These are phyloP conservation scores for Botrytis tulipae DNA, from an alignment of 2,329 filamentous ascomycete genomes.

Conservation along the genomic window DNA sequence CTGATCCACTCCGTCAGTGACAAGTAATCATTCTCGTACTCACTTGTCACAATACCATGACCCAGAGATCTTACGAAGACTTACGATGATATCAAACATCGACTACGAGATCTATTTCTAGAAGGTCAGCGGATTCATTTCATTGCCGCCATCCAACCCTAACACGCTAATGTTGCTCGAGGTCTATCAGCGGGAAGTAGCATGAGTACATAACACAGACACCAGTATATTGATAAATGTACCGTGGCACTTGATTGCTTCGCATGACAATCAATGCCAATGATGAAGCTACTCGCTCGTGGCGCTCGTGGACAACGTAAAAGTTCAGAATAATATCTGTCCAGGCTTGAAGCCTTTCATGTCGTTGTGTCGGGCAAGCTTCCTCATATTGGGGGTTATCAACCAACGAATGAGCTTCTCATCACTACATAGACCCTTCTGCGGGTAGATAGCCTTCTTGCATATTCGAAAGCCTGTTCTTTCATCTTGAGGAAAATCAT, in stretches of 20 bases:
- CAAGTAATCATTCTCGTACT: constrained; percentile 20
- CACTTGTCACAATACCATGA: constrained; percentile 2
- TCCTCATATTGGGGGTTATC: background rate
- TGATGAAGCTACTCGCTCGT: constrained; percentile 18
- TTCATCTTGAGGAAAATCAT: constrained; percentile 16
- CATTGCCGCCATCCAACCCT: constrained; percentile 20
- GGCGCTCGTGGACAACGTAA: constrained; percentile 8
- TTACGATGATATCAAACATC: constrained; percentile 17
- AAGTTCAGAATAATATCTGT: constrained; percentile 8
- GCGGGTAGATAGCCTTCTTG: constrained; percentile 25
- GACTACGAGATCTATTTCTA: constrained; percentile 24
- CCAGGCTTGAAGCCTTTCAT: constrained; percentile 7
- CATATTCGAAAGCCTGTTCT: constrained; percentile 23
- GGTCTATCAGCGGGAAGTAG: constrained; percentile 31
- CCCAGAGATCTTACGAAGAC: constrained; percentile 17
- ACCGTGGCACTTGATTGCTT: constrained; percentile 13
- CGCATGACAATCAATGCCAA: constrained; percentile 19
- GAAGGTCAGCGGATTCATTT: constrained; percentile 27
- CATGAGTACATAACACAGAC: constrained; percentile 26
- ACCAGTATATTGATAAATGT: constrained; percentile 20
- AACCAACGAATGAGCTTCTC: constrained; percentile 9
- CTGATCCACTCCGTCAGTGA: constrained; percentile 5
- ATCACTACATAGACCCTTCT: constrained; percentile 3
- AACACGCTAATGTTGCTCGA: constrained; percentile 30
- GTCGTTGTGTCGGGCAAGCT: constrained; percentile 2